Evolutionary conservation across 2,329 filamentous ascomycete genomes (phyloP).

Genomic region (Colletotrichum spaethianum): DNA sequence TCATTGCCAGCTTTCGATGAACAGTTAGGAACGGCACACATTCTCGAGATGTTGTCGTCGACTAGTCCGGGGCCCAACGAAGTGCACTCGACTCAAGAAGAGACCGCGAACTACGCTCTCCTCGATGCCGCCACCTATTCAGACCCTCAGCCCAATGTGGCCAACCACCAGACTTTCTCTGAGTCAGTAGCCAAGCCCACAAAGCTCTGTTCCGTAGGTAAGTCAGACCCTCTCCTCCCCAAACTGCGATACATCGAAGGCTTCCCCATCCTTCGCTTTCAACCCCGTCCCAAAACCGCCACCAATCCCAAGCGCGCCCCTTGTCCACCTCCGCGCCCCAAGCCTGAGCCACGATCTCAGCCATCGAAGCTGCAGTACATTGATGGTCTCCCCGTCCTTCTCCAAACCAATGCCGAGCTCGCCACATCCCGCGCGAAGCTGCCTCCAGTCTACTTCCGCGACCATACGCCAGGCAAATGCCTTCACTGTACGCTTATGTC

Average conservation of each 20-base stretch:
- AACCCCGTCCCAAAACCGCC: background rate
- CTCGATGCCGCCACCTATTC: too few relatives aligned
- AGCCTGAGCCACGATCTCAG: background rate
- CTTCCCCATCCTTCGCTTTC: background rate
- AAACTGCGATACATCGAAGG: background rate
- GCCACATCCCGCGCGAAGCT: background rate
- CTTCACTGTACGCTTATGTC: slow-evolving; percentile 17
- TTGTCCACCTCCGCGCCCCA: background rate
- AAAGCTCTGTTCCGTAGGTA: too few relatives aligned
- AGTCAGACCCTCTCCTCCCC: background rate
- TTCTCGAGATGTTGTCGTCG: background rate
- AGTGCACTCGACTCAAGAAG: background rate
- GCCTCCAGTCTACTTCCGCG: background rate
- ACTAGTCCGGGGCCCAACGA: too few relatives aligned
- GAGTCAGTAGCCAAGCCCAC: background rate
- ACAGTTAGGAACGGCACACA: background rate
- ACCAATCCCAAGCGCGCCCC: background rate
- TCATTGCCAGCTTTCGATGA: background rate
- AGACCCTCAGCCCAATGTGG: background rate
- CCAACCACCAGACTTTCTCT: background rate
- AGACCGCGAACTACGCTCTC: too few relatives aligned
- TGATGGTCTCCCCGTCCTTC: slow-evolving; percentile 11
- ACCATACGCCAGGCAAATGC: slow-evolving; percentile 12
- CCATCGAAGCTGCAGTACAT: background rate
- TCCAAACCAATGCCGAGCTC: background rate